phyloP scores from a whole-genome alignment of 306 rosid species.

The Cucumis cinereus region DNA sequence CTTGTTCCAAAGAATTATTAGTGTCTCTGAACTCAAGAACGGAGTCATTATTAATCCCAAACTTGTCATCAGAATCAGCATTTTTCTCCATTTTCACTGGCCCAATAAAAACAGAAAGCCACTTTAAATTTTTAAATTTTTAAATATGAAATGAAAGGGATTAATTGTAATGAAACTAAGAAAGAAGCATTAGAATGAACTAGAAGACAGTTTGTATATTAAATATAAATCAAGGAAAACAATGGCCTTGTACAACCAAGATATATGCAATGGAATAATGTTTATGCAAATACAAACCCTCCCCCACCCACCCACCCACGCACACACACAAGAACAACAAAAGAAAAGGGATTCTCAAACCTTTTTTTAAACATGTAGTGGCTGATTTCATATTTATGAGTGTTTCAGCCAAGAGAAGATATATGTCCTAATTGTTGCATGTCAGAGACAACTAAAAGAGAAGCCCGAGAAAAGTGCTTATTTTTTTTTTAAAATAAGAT shows the following conservation, averaged over 20 bases:
- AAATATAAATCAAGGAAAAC: background rate
- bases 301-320: too few relatives aligned
- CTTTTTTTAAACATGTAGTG: background rate
- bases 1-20: conserved; percentile 47
- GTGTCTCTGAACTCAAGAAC: conserved; percentile 33
- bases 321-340: too few relatives aligned
- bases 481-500: background rate
- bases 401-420: background rate
- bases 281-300: background rate
- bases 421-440: background rate
- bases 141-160: background rate
- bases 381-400: background rate
- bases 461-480: background rate
- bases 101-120: background rate
- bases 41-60: conserved; percentile 29
- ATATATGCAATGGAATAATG: background rate
- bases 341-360: too few relatives aligned
- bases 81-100: conserved; percentile 35
- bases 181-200: background rate
- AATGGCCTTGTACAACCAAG: background rate
- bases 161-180: background rate
- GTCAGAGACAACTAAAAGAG: background rate
- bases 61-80: conserved; percentile 35
- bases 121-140: background rate
- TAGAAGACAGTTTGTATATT: background rate